Evolutionary conservation across 805 yeast species (phyloP), one percentile per base, ranked within the genome.

Genomic region (Spathaspora hagerdaliae): DNA sequence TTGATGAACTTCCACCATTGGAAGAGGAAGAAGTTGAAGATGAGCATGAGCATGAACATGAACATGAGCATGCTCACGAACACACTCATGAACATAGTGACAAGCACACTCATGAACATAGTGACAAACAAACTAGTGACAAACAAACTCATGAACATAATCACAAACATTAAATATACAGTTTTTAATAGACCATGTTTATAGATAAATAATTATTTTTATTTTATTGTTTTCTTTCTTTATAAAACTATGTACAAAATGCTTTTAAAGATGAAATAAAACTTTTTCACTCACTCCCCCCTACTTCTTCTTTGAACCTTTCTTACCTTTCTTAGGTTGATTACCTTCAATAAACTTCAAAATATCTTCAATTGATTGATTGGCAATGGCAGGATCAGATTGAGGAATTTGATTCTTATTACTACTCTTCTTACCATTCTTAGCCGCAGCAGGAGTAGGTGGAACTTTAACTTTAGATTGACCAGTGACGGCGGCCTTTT

Each of bases 351-450:
- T 84, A 58, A 81, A 87, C 49, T 74, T 73, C 65, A 87, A 68
- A 48, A 87, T 74, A 48, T 85, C 95, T 44, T 85, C 92, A 43
- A 87, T 77, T 14, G 88, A 80, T 63, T 82, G 77, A 44, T 71
- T 66, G 7, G 86, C 83, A 49, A 86, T 71, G 32, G 77, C 78
- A 13, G 85, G 81, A 53, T 75, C 71, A 11, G 64, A 53, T 34
- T 74, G 49, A 26, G 54, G 49, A 33, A 48, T 41, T 19, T 41
- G 42, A 32, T 52, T 49, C 36, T 58, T 60, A 29, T 3, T 11
- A 19, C 10, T 19, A 13, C 31, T 40, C 47, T 56, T 59, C 43
- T 50, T 54, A 44, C 15, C 31, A 35, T 44, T 50, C 39, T 40
- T 49, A 35, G 36, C 29, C 13, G 38, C 29, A 26, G 42, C 35